These are phyloP conservation scores for Margaritispora aquatica DNA, from an alignment of 495 filamentous ascomycete genomes.

Conservation along the genomic window DNA sequence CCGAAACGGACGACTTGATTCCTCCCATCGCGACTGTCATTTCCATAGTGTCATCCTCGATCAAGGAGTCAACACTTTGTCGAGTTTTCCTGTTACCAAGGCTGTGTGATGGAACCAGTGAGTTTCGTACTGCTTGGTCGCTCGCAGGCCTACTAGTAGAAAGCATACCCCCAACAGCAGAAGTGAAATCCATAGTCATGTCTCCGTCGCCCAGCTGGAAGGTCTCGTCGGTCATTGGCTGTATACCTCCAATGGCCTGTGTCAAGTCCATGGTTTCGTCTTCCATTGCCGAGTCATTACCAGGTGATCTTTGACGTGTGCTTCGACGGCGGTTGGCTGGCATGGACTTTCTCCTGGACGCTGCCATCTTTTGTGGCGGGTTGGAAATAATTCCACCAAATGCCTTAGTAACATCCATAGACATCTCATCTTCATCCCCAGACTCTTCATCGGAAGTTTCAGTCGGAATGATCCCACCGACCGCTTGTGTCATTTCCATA, in stretches of 20 bases:
- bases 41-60: slow-evolving; percentile 51
- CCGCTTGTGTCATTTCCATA: slow-evolving; percentile 77
- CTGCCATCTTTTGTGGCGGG: neutral
- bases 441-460: slow-evolving; percentile 8
- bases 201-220: slow-evolving; percentile 47
- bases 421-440: slow-evolving; percentile 45
- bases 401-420: slow-evolving; percentile 80
- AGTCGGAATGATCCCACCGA: slow-evolving; percentile 73
- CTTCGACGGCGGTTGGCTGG: slow-evolving; percentile 22
- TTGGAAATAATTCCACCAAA: slow-evolving; percentile 68
- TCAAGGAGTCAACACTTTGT: slow-evolving; percentile 23
- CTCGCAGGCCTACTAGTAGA: slow-evolving; percentile 30
- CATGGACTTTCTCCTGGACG: slow-evolving; percentile 14
- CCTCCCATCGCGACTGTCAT: slow-evolving; percentile 68
- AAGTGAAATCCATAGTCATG: slow-evolving; percentile 82
- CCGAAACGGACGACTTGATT: slow-evolving; percentile 41
- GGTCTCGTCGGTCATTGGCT: slow-evolving; percentile 24
- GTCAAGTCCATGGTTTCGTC: slow-evolving; percentile 79
- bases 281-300: slow-evolving; percentile 29
- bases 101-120: slow-evolving; percentile 3
- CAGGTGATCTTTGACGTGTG: slow-evolving; percentile 21
- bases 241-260: slow-evolving; percentile 59
- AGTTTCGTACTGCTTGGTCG: slow-evolving; percentile 19
- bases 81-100: neutral
- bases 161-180: slow-evolving; percentile 72